phyloP scores from a whole-genome alignment of 768 basidiomycete genomes.

The Boletus subcaerulescens region DNA sequence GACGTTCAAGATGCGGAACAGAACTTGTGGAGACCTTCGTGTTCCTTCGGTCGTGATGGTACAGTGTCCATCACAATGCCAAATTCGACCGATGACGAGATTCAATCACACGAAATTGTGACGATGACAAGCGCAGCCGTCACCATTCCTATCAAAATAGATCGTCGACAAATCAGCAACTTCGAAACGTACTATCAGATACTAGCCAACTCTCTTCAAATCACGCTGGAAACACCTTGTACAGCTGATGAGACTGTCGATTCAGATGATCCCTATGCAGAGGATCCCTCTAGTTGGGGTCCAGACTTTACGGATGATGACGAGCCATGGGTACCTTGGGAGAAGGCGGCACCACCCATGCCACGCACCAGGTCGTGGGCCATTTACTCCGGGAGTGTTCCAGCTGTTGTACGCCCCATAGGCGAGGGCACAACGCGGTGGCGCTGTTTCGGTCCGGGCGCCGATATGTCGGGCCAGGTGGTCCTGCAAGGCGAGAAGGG shows the following conservation, averaged over 20 bases:
- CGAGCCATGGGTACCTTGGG: slow-evolving; percentile 22
- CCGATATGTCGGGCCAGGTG: background rate
- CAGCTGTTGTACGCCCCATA: slow-evolving; percentile 1
- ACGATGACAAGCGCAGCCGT: slow-evolving; percentile 7
- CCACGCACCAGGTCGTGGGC: background rate
- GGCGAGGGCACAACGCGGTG: background rate
- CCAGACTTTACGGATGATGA: slow-evolving; percentile 13
- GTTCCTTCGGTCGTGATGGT: fast-evolving
- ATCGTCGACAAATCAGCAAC: background rate
- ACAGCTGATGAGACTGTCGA: background rate
- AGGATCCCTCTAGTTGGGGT: background rate
- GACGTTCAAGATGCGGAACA: background rate
- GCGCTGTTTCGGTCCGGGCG: background rate
- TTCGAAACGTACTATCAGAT: slow-evolving; percentile 16
- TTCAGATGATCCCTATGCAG: slow-evolving; percentile 2
- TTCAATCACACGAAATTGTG: background rate
- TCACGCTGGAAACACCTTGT: background rate
- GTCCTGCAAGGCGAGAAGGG: background rate
- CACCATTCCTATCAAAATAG: slow-evolving; percentile 6
- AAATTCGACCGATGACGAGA: slow-evolving; percentile 2
- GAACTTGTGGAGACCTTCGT: no score
- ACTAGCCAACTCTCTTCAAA: slow-evolving; percentile 3
- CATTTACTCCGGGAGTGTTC: background rate
- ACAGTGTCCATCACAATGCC: slow-evolving; percentile 3
- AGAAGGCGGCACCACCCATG: background rate